Evolutionary conservation across 2,329 filamentous ascomycete species (phyloP).

Genomic region (Aspergillus costaricaensis): DNA sequence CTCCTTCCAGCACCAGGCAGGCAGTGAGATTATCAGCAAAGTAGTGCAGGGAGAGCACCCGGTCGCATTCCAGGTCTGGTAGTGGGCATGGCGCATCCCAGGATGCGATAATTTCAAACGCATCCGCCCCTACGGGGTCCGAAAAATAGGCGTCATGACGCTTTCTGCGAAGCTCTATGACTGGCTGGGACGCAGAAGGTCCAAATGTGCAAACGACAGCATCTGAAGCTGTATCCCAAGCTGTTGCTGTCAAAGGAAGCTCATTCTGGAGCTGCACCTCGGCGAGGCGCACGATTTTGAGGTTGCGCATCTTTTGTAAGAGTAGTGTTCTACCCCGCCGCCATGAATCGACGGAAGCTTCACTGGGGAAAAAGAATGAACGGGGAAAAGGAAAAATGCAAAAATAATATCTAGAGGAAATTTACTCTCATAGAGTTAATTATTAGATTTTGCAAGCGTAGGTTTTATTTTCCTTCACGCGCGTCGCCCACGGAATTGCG

Average conservation of each 20-base stretch:
- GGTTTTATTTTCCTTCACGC: conserved; percentile 8
- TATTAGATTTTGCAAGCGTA: background rate
- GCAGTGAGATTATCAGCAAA: conserved; percentile 77
- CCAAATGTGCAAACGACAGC: conserved; percentile 82
- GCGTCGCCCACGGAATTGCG: conserved; percentile 15
- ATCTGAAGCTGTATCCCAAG: conserved; percentile 82
- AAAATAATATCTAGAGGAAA: background rate
- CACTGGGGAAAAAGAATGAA: conserved; percentile 3
- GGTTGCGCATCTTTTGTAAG: conserved; percentile 73
- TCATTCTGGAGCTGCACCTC: conserved; percentile 62
- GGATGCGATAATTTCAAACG: conserved; percentile 64
- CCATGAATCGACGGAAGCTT: conserved; percentile 32
- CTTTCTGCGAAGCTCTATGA: conserved; percentile 70
- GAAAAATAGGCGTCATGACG: conserved; percentile 40
- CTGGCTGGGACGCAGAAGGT: conserved; percentile 67
- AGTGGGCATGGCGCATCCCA: conserved; percentile 87
- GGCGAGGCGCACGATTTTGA: conserved; percentile 74
- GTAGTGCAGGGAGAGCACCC: conserved; percentile 77
- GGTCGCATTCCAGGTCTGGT: conserved; percentile 73
- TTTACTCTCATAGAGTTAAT: conserved; percentile 5
- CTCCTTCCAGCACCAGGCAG: conserved; percentile 82
- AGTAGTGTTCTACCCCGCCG: conserved; percentile 37
- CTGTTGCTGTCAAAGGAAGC: conserved; percentile 69
- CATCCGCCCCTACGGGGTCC: conserved; percentile 42
- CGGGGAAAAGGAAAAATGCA: conserved; percentile 9